Base-by-base conservation (phyloP, 257 asterid genomes). In the Henckelia pumila region DNA sequence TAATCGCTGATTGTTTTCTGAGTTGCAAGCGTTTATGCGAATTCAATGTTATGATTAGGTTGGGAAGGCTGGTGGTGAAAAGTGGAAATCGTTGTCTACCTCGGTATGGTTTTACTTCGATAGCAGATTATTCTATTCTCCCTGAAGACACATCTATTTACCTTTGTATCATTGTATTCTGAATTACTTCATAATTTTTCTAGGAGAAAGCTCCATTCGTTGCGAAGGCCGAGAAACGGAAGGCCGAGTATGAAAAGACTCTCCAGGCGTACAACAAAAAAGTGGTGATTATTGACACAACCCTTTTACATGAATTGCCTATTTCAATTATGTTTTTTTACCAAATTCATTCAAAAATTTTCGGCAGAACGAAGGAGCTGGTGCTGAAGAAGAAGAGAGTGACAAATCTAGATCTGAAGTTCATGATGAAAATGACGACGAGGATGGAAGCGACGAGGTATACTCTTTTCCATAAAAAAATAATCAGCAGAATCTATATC, bases 41-140 rank as follows among this genome's bases (percentile, higher is more conserved):
- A 19, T 25, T 7, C 40, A 16, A 23, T 61, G 19, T 59, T 16
- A 1, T 3, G 23, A 11, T 7, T 8, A 91, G 96, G 97, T 91
- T 3, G 97, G 97, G 1, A 91, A 88, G 67, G 97, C 97, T 44
- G 96, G 96, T 0, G 97, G 97, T 26, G 96, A 88, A 68, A 84
- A 82, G 69, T 91, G 97, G 97, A 91, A 88, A 71, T 79, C 87
- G 14, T 0, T 91, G 66, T 28, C 97, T 0, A 96, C 88, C 0
- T 85, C 85, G 10, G 97, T 91, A 73, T 63, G 91, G 9, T 21
- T 9, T 29, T 23, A 22, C 35, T 1, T 21, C 5, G 11, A 5
- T 10, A 6, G 7, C 0, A 19, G 23, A 6, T 61, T 5, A 7
- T 49, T 21, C 49, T 2, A 0, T 0, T 25, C 3, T 21, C 14